Base-by-base conservation (phyloP, 176 grass and related monocot genomes). In the Eremochloa ophiuroides region DNA sequence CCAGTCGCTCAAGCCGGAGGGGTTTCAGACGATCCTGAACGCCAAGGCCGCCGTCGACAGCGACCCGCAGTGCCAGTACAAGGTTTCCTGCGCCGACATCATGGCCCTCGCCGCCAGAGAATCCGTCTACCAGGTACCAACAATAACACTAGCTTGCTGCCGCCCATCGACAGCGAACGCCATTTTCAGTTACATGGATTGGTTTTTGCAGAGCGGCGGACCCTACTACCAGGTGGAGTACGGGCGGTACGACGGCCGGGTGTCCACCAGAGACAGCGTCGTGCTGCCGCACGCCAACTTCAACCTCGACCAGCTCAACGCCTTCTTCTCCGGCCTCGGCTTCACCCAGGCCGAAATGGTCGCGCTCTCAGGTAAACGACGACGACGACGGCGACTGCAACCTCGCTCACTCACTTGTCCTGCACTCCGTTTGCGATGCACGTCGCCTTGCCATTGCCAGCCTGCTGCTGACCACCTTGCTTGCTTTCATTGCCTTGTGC, bases 41-140 rank as follows among this genome's bases (percentile, higher is more conserved):
- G 88, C 88, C 44, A 90, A 90, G 80, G 79, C 84, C 4, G 84
- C 79, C 16, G 74, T 90, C 2, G 88, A 90, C 81, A 78, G 79
- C 26, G 84, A 87, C 85, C 59, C 84, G 56, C 67, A 16, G 37
- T 90, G 88, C 79, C 59, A 12, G 2, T 79, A 87, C 84, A 87
- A 84, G 79, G 88, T 90, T 11, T 87, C 88, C 13, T 90, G 88
- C 44, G 74, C 88, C 15, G 88, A 90, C 74, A 90, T 90, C 62
- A 72, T 90, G 33, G 84, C 88, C 64, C 51, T 90, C 39, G 79
- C 88, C 38, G 79, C 88, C 11, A 87, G 75, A 68, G 88, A 90
- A 59, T 53, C 68, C 23, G 74, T 66, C 34, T 44, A 8, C 60
- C 76, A 78, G 76, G 76, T 62, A 56, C 5, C 37, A 38, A 72